Evolutionary conservation across 768 basidiomycete genomes (phyloP).

Genomic region (Boletus pseudo-olivaceus): DNA sequence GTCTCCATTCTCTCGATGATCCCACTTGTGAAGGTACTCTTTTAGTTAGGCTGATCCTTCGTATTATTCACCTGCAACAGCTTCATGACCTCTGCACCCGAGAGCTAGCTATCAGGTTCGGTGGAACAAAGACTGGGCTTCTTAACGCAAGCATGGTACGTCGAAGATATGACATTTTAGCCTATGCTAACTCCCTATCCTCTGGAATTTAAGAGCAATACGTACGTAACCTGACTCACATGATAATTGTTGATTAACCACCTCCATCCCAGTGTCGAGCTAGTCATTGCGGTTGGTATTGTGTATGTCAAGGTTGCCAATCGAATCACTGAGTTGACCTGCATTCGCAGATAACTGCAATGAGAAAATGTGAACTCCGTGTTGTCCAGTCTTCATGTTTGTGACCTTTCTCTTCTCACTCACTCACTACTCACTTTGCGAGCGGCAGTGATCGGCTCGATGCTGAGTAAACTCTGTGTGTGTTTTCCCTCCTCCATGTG

Average conservation of each 20-base stretch:
- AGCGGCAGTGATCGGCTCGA: conserved; percentile 70
- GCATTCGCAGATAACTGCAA: conserved; percentile 55
- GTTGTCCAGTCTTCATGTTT: conserved; percentile 78
- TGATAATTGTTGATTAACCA: background rate
- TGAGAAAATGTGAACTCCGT: conserved; percentile 76
- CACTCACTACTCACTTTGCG: conserved; percentile 5
- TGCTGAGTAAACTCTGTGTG: conserved; percentile 72
- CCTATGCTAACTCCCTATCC: conserved; percentile 3
- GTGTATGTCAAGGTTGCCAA: background rate
- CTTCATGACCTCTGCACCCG: conserved; percentile 75
- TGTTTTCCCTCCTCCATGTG: conserved; percentile 7
- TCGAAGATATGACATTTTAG: background rate
- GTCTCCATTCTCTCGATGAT: conserved; percentile 69
- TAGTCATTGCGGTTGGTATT: conserved; percentile 66
- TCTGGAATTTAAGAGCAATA: conserved; percentile 52
- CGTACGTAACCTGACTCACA: conserved; percentile 38
- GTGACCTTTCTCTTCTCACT: conserved; percentile 21
- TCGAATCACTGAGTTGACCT: background rate
- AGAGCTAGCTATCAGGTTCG: conserved; percentile 71
- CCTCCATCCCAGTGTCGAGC: conserved; percentile 42
- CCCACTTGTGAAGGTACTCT: conserved; percentile 67
- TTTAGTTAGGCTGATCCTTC: background rate
- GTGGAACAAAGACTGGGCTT: conserved; percentile 72
- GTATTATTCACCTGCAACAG: conserved; percentile 32
- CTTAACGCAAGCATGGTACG: conserved; percentile 78